phyloP scores from a whole-genome alignment of 106 monocot species.

The Dendrobium nobile region DNA sequence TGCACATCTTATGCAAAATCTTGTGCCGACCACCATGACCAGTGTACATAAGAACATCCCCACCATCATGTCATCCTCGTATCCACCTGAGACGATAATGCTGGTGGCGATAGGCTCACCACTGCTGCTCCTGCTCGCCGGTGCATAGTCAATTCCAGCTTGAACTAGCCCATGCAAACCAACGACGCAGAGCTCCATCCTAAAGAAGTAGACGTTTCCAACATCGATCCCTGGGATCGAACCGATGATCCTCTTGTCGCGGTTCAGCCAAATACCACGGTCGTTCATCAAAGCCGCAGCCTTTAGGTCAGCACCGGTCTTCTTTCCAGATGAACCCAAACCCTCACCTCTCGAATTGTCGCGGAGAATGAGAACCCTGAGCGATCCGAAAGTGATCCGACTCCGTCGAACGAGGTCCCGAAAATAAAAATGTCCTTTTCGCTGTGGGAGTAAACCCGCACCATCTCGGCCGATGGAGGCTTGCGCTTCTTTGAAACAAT shows the following conservation, averaged over 20 bases:
- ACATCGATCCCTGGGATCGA: conserved; percentile 64
- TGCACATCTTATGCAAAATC: conserved; percentile 22
- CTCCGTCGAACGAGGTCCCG: conserved; percentile 53
- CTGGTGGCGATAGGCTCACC: conserved; percentile 66
- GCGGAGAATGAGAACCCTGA: conserved; percentile 40
- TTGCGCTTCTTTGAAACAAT: conserved; percentile 37
- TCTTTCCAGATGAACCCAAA: conserved; percentile 10
- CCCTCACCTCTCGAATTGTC: conserved; percentile 23
- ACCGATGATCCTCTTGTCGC: conserved; percentile 79
- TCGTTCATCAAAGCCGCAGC: conserved; percentile 63
- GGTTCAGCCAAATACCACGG: conserved; percentile 62
- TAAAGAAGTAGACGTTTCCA: conserved; percentile 80
- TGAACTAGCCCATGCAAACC: conserved; percentile 92
- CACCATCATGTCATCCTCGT: conserved; percentile 71
- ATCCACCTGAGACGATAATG: conserved; percentile 68
- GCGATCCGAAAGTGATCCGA: conserved; percentile 56
- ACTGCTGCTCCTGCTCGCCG: conserved; percentile 14
- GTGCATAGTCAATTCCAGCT: conserved; percentile 71
- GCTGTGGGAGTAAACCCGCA: conserved; percentile 44
- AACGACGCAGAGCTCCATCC: conserved; percentile 82
- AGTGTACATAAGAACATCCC: conserved; percentile 52
- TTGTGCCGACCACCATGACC: conserved; percentile 55
- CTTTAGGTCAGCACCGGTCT: conserved; percentile 41
- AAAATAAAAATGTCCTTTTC: conserved; percentile 46
- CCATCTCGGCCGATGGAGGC: conserved; percentile 60